phyloP scores from a whole-genome alignment of 2,329 filamentous ascomycete species.

The Diaporthe sp. region DNA sequence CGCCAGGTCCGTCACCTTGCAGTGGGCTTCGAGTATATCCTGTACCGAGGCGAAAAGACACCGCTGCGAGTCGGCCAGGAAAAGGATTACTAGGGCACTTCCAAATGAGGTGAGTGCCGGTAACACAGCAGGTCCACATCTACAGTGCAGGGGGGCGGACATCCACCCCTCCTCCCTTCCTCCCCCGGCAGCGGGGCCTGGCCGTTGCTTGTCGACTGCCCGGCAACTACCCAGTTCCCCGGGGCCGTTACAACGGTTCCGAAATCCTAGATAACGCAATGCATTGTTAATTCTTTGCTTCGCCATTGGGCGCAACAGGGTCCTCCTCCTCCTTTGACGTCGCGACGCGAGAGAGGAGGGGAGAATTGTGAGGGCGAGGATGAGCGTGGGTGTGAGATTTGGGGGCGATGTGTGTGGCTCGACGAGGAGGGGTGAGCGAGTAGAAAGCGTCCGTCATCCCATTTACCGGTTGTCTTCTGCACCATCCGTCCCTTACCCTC shows the following conservation, averaged over 20 bases:
- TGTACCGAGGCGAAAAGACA: background rate
- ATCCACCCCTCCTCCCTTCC: background rate
- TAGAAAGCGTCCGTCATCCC: background rate
- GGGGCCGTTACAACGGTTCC: background rate
- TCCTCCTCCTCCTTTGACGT: background rate
- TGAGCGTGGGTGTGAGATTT: conserved; percentile 2
- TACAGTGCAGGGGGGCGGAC: background rate
- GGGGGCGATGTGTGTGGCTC: conserved; percentile 11
- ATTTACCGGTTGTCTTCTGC: conserved; percentile 6
- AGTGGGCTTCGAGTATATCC: background rate
- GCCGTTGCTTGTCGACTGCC: background rate
- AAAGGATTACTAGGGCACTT: background rate
- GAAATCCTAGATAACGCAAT: conserved; percentile 2
- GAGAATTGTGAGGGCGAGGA: background rate
- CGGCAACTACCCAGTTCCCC: background rate
- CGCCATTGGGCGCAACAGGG: background rate
- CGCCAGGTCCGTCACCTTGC: background rate
- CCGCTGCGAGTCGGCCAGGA: background rate
- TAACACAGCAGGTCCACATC: background rate
- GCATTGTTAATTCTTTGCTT: background rate
- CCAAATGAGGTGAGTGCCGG: background rate
- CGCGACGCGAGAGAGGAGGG: background rate
- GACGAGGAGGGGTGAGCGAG: background rate
- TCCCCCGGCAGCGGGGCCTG: background rate
- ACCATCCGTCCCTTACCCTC: conserved; percentile 1